Percentiles rank a stretch among this genome's conserved stretches.
Conservation (phyloP, 1,284 basidiomycete genomes). For the Tylopilus sp. region DNA sequence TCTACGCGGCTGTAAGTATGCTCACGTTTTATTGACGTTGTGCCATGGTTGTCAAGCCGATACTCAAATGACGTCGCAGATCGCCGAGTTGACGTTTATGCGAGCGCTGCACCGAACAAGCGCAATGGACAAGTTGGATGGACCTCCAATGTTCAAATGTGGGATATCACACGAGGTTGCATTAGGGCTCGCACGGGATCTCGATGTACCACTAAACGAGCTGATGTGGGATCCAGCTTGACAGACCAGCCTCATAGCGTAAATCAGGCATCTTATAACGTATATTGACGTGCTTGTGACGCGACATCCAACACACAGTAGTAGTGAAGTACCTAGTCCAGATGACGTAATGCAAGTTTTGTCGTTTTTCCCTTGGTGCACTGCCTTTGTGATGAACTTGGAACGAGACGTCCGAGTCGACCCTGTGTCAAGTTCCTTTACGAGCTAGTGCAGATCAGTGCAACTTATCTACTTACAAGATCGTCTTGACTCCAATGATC, state of each 20-base stretch:
- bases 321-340: too few relatives aligned
- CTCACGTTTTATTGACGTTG: neutral
- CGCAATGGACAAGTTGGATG: constrained; percentile 74
- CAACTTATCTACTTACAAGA: too few relatives aligned
- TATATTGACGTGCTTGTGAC: too few relatives aligned
- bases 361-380: too few relatives aligned
- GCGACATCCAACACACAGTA: too few relatives aligned
- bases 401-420: too few relatives aligned
- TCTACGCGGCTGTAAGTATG: constrained; percentile 69
- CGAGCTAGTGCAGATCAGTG: too few relatives aligned
- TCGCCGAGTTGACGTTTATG: constrained; percentile 77
- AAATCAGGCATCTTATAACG: too few relatives aligned
- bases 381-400: too few relatives aligned
- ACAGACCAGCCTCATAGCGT: neutral
- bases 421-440: too few relatives aligned
- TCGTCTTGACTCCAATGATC: too few relatives aligned
- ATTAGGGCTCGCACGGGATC: constrained; percentile 68
- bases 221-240: constrained; percentile 74
- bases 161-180: constrained; percentile 78
- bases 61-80: constrained; percentile 51
- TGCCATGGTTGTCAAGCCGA: neutral
- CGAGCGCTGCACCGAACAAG: constrained; percentile 77
- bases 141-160: constrained; percentile 78
- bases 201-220: constrained; percentile 73
- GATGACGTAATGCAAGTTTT: constrained; percentile 1